A percentile compares a stretch with the other conserved stretches of the same genome.
Evolutionary conservation across 306 rosid species (phyloP).

Genomic region (Cucurbita pepo): DNA sequence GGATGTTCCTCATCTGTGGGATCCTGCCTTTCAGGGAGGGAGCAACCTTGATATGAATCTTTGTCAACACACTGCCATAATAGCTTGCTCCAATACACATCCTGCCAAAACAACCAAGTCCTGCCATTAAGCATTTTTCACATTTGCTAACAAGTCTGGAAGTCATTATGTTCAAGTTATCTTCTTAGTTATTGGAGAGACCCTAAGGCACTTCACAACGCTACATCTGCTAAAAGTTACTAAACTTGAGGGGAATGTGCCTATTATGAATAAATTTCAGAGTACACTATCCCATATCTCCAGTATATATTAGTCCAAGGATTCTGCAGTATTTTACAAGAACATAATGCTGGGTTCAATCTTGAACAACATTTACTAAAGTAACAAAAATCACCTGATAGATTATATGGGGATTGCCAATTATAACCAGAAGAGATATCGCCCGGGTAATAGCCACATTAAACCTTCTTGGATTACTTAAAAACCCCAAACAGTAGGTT

Average conservation of each 20-base stretch:
- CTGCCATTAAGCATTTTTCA: not conserved
- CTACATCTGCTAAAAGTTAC: not conserved
- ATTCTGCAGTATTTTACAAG: not conserved
- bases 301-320: not conserved
- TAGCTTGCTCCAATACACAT: conserved; percentile 63
- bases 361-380: not conserved
- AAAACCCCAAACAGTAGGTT: conserved; percentile 67
- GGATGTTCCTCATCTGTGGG: conserved; percentile 12
- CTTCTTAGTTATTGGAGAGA: not conserved
- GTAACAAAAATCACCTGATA: conserved; percentile 42
- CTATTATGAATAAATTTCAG: not conserved
- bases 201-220: not conserved
- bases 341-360: not conserved
- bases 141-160: not conserved
- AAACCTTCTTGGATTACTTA: conserved; percentile 82
- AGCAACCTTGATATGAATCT: conserved; percentile 59
- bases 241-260: not conserved
- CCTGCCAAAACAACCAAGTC: conserved; percentile 34
- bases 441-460: conserved; percentile 94
- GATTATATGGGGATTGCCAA: conserved; percentile 87
- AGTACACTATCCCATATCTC: not conserved
- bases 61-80: conserved; percentile 74
- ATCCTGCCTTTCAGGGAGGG: conserved; percentile 54
- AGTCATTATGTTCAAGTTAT: not conserved
- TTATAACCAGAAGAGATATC: conserved; percentile 57